Conservation (phyloP, 1,284 basidiomycete species). For the Puccinia triticina region DNA sequence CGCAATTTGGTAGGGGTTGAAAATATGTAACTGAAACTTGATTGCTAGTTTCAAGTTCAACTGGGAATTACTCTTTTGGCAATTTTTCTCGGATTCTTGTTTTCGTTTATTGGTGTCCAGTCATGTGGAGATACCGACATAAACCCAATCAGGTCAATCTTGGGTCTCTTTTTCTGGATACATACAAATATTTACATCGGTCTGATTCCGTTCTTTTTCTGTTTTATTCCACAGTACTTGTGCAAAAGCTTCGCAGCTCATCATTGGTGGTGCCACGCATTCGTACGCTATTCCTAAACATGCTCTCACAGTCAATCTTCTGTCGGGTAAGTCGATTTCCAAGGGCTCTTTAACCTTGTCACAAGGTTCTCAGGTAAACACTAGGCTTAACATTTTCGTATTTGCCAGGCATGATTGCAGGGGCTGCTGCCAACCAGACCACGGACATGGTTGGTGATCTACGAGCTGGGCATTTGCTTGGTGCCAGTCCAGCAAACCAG, state of each 20-base stretch:
- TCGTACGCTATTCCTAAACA: constrained; percentile 60
- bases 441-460: constrained; percentile 74
- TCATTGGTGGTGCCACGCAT: constrained; percentile 69
- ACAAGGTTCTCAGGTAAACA: not conserved
- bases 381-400: not conserved
- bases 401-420: constrained; percentile 63
- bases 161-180: not conserved
- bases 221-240: constrained; percentile 60
- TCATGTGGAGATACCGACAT: constrained; percentile 66
- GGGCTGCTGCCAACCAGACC: constrained; percentile 68
- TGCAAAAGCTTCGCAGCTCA: constrained; percentile 67
- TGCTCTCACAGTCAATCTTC: constrained; percentile 67
- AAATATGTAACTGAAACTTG: not conserved
- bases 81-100: constrained; percentile 66
- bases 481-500: constrained; percentile 70
- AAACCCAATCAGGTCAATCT: constrained; percentile 65
- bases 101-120: constrained; percentile 72
- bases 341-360: not conserved
- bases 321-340: constrained; percentile 63
- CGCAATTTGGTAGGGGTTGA: constrained; percentile 58
- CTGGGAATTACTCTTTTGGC: constrained; percentile 63
- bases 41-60: constrained; percentile 57
- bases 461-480: constrained; percentile 72
- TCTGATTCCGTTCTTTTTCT: not conserved
- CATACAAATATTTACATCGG: not conserved